Evolutionary conservation across 768 basidiomycete species (phyloP), one percentile per base, ranked within the genome.

Genomic region (Pleurotus tuber-regium): DNA sequence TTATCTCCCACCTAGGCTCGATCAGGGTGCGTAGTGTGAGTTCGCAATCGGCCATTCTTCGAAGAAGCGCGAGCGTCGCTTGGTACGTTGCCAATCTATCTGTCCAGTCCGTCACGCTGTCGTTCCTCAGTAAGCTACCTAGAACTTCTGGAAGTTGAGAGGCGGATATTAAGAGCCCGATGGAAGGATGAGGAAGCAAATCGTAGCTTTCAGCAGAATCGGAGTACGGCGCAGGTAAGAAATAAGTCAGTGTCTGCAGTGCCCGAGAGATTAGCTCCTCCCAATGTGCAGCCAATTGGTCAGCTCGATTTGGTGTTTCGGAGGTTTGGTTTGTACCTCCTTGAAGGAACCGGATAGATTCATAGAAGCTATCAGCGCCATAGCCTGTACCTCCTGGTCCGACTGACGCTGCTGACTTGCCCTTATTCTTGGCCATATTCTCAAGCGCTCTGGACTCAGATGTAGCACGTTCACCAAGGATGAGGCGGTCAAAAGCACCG

Each of bases 321-420:
- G 35, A 5, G 21, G 7, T 16, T 19, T 38, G 9, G n/a, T 38
- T 16, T 9, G n/a, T 9, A 19, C n/a, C 35, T 8, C 19, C n/a
- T 36, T 10, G 35, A 36, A 35, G 1, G n/a, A n/a, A n/a, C 10
- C 19, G 30, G 12, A 7, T 12, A 12, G 16, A n/a, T 7, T 36
- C n/a, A 14, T 5, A 18, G 23, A 12, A n/a, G 18, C 44, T 41
- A 18, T 55, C 71, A 3, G 60, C 65, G 4, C 71, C 70, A 59
- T 80, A 80, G 4, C 80, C 79, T 11, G 78, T 80, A 1, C 79
- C 78, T 3, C 78, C 76, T 4, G 75, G 77, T n/a, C 79, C 78
- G 2, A 80, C 76, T 26, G 64, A 65, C 42, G 48, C 35, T 26
- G 54, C 53, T 24, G 48, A 46, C 8, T 23, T 50, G 11, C 47